These are phyloP conservation scores for Byssoonygena ceratinophila DNA, from an alignment of 2,329 filamentous ascomycete species.

Conservation along the genomic window DNA sequence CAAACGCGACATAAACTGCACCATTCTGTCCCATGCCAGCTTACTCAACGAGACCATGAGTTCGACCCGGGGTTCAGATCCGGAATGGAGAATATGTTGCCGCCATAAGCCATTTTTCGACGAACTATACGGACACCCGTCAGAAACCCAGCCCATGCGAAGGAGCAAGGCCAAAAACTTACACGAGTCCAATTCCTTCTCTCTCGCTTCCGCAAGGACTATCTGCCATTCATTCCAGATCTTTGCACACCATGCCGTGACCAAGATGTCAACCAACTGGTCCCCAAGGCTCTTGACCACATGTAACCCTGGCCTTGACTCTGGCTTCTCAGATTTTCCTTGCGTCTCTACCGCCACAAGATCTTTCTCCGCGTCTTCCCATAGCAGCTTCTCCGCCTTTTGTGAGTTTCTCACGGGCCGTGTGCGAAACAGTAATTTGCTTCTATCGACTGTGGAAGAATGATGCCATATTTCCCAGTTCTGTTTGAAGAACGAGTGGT, in stretches of 20 bases:
- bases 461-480: constrained; percentile 16
- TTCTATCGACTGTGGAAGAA: not conserved
- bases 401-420: constrained; percentile 13
- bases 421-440: constrained; percentile 13
- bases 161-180: too few species aligned
- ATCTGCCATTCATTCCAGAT: constrained; percentile 15
- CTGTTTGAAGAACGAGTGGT: constrained; percentile 10
- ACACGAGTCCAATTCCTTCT: constrained; percentile 8
- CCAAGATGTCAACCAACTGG: constrained; percentile 15
- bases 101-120: constrained; percentile 10
- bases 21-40: not conserved
- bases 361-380: constrained; percentile 13
- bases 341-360: constrained; percentile 16
- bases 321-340: not conserved
- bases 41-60: not conserved
- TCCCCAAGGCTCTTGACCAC: constrained; percentile 14
- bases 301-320: constrained; percentile 13
- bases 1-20: not conserved
- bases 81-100: not conserved
- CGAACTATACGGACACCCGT: constrained; percentile 6
- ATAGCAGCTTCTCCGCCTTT: constrained; percentile 12
- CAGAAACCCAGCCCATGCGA: not conserved
- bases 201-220: constrained; percentile 5
- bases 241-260: constrained; percentile 18
- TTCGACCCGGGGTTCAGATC: constrained; percentile 2